Base-by-base conservation (phyloP, 805 yeast species). In the Sugiyamaella floridensis region DNA sequence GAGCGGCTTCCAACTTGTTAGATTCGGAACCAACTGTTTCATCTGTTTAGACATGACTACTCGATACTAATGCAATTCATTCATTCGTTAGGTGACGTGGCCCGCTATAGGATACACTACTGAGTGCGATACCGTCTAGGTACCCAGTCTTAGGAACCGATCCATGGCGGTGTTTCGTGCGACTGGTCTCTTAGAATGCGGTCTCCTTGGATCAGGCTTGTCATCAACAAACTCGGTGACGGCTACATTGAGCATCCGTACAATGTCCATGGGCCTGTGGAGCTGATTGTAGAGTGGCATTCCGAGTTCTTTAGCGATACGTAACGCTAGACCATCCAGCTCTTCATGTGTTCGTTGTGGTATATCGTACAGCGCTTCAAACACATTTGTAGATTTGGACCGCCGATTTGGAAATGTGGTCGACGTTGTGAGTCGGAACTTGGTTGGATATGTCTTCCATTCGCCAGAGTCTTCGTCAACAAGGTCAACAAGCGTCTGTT, bases 371-470 rank as follows among this genome's bases (percentile, higher is more conserved):
- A 32, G 37, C n/a, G 37, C 37, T 11, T 11, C 12, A 32, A 14
- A 4, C 4, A 32, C n/a, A 11, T 32, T 32, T 3, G 37, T 32
- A 19, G 48, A 28, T 7, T 45, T 32, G 6, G 29, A 18, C 20
- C 42, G n/a, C n/a, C 40, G 41, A 19, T 19, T 22, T 9, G 37
- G 37, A 32, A 32, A 32, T 11, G 37, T 32, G 4, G 37, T 32
- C 9, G 37, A 32, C 4, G 53, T 34, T 8, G 58, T 41, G 9
- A 59, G 49, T 26, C 59, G 52, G 15, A 59, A 42, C 15, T 53
- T 51, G 8, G 54, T 45, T 1, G 68, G 67, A 0, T 12, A 12
- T 3, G 55, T 57, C 4, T 43, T 47, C 69, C 68, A 65, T 14
- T 19, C 45, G 16, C 45, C 52, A 15, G 42, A 12, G 11, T 54